phyloP scores from a whole-genome alignment of 2,329 filamentous ascomycete genomes.

The Alternaria longipes region DNA sequence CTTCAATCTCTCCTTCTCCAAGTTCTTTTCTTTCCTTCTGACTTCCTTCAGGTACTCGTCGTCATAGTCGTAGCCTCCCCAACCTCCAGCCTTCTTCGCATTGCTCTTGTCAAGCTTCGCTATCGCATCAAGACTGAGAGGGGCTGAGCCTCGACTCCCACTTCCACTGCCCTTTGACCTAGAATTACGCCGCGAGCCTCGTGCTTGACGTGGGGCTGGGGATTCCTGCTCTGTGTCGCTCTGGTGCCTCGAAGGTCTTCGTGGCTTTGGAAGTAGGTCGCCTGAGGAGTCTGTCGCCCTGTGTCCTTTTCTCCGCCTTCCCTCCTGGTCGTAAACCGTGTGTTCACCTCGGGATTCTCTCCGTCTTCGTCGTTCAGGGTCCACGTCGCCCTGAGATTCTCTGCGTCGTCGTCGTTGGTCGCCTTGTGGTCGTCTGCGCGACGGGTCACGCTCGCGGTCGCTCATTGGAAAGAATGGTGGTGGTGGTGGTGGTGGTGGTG shows the following conservation, averaged over 20 bases:
- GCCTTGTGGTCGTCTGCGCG: constrained; percentile 35
- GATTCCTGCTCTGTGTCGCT: constrained; percentile 47
- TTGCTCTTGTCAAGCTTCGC: constrained; percentile 73
- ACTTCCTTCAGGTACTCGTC: constrained; percentile 51
- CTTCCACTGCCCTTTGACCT: constrained; percentile 41
- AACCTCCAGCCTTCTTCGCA: constrained; percentile 58
- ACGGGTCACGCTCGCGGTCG: constrained; percentile 34
- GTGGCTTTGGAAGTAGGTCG: constrained; percentile 43
- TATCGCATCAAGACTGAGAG: constrained; percentile 66
- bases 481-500: constrained; percentile 7
- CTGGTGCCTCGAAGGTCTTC: constrained; percentile 30
- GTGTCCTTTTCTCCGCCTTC: constrained; percentile 46
- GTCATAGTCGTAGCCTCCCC: constrained; percentile 54
- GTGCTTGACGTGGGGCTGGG: constrained; percentile 32
- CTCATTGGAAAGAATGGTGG: constrained; percentile 24
- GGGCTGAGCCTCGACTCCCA: constrained; percentile 41
- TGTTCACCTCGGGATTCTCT: constrained; percentile 31
- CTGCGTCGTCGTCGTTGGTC: constrained; percentile 41
- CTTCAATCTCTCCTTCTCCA: constrained; percentile 48
- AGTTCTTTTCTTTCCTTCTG: constrained; percentile 44
- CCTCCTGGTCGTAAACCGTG: constrained; percentile 36
- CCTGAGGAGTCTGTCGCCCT: constrained; percentile 53
- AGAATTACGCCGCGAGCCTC: constrained; percentile 31
- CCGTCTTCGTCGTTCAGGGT: constrained; percentile 31
- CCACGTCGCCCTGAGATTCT: constrained; percentile 38